Percentiles rank a stretch among this genome's conserved stretches.
These are phyloP conservation scores for Primulina huaijiensis DNA, from an alignment of 257 asterid genomes.

Conservation along the genomic window DNA sequence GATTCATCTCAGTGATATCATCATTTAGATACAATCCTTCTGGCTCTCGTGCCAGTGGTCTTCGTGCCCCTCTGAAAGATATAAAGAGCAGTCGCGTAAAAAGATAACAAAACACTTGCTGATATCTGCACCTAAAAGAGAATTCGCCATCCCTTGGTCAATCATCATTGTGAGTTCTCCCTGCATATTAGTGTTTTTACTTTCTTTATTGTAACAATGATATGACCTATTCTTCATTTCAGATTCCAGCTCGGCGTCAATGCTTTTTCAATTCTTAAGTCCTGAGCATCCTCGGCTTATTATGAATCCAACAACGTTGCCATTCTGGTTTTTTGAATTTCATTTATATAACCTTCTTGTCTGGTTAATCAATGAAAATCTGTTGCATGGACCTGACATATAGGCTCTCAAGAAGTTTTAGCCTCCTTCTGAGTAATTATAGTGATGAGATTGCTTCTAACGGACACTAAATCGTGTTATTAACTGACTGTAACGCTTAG, in stretches of 20 bases:
- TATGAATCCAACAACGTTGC: background rate
- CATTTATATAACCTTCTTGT: background rate
- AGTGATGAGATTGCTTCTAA: background rate
- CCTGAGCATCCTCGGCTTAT: background rate
- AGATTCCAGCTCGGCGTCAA: background rate
- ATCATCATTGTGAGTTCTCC: background rate
- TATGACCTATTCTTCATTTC: background rate
- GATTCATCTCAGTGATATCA: constrained; percentile 69
- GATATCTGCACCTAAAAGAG: background rate
- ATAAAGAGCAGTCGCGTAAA: constrained; percentile 50
- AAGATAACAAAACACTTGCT: constrained; percentile 37
- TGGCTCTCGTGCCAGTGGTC: constrained; percentile 94
- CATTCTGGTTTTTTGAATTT: background rate
- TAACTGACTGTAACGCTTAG: no score
- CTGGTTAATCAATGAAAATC: background rate
- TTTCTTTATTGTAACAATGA: background rate
- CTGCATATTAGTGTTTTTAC: no score
- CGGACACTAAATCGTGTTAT: no score
- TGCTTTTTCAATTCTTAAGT: background rate
- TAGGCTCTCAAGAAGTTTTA: background rate
- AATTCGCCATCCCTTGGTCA: background rate
- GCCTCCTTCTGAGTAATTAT: background rate
- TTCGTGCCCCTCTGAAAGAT: constrained; percentile 89
- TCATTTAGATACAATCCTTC: constrained; percentile 66
- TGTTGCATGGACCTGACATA: background rate